These are phyloP conservation scores for Puccinia polysora DNA, from an alignment of 1,284 basidiomycete genomes.

Conservation along the genomic window DNA sequence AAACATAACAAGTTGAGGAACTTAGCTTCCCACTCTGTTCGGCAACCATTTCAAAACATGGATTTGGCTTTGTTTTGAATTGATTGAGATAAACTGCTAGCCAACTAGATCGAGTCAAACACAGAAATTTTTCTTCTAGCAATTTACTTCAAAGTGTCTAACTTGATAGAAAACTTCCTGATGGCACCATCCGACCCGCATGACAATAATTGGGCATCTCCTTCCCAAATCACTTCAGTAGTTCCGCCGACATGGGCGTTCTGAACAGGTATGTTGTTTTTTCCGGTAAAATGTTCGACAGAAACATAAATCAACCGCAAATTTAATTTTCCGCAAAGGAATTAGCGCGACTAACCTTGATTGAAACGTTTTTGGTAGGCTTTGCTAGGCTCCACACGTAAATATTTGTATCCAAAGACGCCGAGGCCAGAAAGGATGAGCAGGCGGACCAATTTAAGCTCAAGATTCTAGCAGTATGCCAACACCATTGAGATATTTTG, in stretches of 20 bases:
- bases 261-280: not conserved
- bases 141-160: constrained; percentile 24
- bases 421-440: constrained; percentile 72
- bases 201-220: constrained; percentile 14
- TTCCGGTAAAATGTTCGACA: not conserved
- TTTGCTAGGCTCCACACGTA: constrained; percentile 80
- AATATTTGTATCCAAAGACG: constrained; percentile 83
- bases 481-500: constrained; percentile 69
- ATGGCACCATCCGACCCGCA: constrained; percentile 37
- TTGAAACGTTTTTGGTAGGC: constrained; percentile 70
- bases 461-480: constrained; percentile 77
- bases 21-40: no score
- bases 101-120: no score
- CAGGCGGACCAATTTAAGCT: constrained; percentile 73
- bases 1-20: no score
- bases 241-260: constrained; percentile 41
- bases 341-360: constrained; percentile 59
- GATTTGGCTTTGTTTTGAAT: no score
- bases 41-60: no score
- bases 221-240: constrained; percentile 30
- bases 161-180: constrained; percentile 27
- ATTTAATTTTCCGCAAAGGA: no score
- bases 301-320: constrained; percentile 46
- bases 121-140: no score
- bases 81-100: no score